These are phyloP conservation scores for Diplodia corticola DNA, from an alignment of 2,329 filamentous ascomycete genomes.

Conservation along the genomic window DNA sequence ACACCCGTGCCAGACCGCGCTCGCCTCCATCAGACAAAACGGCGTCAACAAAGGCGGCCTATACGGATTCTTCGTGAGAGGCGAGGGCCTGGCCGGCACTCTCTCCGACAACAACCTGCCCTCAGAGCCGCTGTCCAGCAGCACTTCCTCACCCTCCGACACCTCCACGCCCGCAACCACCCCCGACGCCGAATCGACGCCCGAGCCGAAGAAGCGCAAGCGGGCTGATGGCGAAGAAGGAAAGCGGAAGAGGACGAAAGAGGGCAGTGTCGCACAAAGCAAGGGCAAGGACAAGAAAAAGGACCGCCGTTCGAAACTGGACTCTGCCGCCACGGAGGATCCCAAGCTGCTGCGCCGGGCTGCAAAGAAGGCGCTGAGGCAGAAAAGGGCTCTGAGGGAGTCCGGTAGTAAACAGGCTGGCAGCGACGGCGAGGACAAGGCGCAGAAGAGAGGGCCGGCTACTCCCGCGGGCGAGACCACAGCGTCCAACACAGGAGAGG, in stretches of 20 bases:
- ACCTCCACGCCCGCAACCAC: conserved; percentile 25
- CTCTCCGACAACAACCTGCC: conserved; percentile 44
- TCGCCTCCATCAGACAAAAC: conserved; percentile 49
- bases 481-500: background rate
- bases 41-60: conserved; percentile 57
- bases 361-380: conserved; percentile 24
- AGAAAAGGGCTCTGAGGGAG: conserved; percentile 13
- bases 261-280: conserved; percentile 3
- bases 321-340: conserved; percentile 24
- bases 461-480: background rate
- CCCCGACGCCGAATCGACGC: background rate
- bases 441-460: background rate
- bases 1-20: conserved; percentile 54
- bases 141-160: conserved; percentile 17
- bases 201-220: conserved; percentile 32
- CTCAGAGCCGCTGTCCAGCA: background rate
- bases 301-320: conserved; percentile 24
- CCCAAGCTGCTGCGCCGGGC: conserved; percentile 25
- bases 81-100: conserved; percentile 75
- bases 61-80: conserved; percentile 82
- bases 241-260: conserved; percentile 28
- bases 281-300: conserved; percentile 20
- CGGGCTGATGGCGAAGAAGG: conserved; percentile 24
- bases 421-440: conserved; percentile 22
- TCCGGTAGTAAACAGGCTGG: conserved; percentile 10